These are phyloP conservation scores for Diplodia sapinea DNA, from an alignment of 2,329 filamentous ascomycete species.

Conservation along the genomic window DNA sequence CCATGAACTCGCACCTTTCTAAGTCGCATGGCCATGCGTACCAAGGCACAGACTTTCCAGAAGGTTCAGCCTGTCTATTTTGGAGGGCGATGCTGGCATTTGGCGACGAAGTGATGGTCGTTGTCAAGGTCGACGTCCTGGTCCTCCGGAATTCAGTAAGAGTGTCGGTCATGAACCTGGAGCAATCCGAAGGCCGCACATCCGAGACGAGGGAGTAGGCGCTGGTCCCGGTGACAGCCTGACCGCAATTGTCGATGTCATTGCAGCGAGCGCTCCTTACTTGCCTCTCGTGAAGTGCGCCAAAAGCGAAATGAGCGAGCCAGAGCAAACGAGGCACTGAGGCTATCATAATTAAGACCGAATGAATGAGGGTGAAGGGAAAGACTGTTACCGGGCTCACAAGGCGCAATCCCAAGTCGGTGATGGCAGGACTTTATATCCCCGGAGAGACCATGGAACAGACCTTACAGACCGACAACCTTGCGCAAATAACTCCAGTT, in stretches of 20 bases:
- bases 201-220: neutral
- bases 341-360: neutral
- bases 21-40: slow-evolving; percentile 28
- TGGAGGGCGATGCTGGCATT: neutral
- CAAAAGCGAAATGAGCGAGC: neutral
- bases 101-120: neutral
- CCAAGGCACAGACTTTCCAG: slow-evolving; percentile 14
- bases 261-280: slow-evolving; percentile 9
- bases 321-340: neutral
- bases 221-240: slow-evolving; percentile 6
- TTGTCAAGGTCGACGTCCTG: neutral
- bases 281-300: slow-evolving; percentile 6
- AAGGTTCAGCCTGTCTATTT: neutral
- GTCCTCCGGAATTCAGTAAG: slow-evolving; percentile 2
- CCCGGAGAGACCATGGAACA: neutral
- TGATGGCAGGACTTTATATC: neutral
- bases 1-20: neutral
- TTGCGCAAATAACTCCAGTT: neutral
- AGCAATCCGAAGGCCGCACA: slow-evolving; percentile 7
- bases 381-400: neutral
- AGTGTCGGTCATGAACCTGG: slow-evolving; percentile 29
- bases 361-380: neutral
- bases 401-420: neutral
- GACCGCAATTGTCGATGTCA: slow-evolving; percentile 7
- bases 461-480: neutral